Evolutionary conservation across 192 early-diverging fungal species (phyloP).

Genomic region (Oehlia diaphana): DNA sequence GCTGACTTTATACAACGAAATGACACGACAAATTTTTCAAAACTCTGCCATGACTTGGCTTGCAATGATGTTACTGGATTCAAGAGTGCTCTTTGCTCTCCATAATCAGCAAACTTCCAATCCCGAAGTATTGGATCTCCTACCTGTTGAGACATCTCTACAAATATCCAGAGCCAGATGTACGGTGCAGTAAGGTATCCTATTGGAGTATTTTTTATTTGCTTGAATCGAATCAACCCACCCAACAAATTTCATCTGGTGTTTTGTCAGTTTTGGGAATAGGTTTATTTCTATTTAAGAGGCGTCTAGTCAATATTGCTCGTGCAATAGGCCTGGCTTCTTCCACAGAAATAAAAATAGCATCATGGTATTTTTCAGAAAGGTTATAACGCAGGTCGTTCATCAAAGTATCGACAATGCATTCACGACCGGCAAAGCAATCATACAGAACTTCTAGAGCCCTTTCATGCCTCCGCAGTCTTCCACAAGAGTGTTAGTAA

Average conservation of each 20-base stretch:
- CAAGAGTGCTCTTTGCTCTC: constrained; percentile 7
- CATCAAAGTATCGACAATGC: constrained; percentile 22
- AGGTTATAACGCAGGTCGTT: neutral
- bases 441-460: constrained; percentile 32
- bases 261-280: constrained; percentile 11
- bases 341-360: neutral
- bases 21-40: constrained; percentile 8
- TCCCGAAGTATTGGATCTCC: constrained; percentile 14
- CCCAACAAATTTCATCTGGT: constrained; percentile 9
- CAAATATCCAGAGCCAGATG: constrained; percentile 39
- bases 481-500: constrained; percentile 35
- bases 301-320: neutral
- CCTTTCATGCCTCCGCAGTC: constrained; percentile 41
- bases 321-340: neutral
- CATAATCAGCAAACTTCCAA: constrained; percentile 2
- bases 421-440: neutral
- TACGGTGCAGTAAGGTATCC: constrained; percentile 34
- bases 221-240: constrained; percentile 5
- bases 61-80: constrained; percentile 1
- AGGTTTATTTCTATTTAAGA: constrained; percentile 4
- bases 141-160: constrained; percentile 8
- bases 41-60: constrained; percentile 21
- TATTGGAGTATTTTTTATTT: neutral
- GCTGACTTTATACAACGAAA: constrained; percentile 26
- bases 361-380: no score